A percentile compares a stretch with the other conserved stretches of the same genome.
Conservation (phyloP, 306 rosid genomes). For the Dryas alaskensis region DNA sequence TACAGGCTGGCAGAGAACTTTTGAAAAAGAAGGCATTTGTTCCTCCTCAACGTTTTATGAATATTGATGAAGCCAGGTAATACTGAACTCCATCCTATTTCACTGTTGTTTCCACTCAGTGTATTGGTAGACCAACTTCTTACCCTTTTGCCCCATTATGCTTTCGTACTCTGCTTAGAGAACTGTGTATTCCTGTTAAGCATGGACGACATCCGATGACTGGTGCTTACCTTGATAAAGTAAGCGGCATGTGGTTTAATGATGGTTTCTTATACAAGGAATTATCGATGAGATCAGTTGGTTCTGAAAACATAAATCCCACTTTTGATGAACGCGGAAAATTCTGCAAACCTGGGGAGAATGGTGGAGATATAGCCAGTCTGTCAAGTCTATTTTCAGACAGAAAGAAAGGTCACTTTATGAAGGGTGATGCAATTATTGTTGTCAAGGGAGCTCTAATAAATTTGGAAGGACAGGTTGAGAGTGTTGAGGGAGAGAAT, state of each 20-base stretch:
- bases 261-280: slow-evolving; percentile 83
- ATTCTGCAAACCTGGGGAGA: slow-evolving; percentile 75
- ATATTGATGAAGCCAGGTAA: slow-evolving; percentile 63
- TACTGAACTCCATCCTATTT: no score
- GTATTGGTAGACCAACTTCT: no score
- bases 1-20: no score
- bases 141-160: no score
- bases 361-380: slow-evolving; percentile 46
- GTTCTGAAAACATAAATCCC: slow-evolving; percentile 65
- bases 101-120: no score
- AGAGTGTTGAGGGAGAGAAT: slow-evolving; percentile 80
- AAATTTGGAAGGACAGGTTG: slow-evolving; percentile 87
- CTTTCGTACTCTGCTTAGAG: slow-evolving; percentile 32
- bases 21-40: slow-evolving; percentile 84
- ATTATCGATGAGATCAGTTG: slow-evolving; percentile 72
- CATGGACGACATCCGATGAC: slow-evolving; percentile 66
- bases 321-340: slow-evolving; percentile 85
- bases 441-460: slow-evolving; percentile 79
- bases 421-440: slow-evolving; percentile 94
- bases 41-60: slow-evolving; percentile 92
- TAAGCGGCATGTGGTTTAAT: slow-evolving; percentile 80
- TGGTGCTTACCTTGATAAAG: slow-evolving; percentile 73
- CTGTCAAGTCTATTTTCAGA: slow-evolving; percentile 50
- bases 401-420: slow-evolving; percentile 82
- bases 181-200: slow-evolving; percentile 73